Conservation (phyloP, 179 eudicot species). For the Vitellaria paradoxa region DNA sequence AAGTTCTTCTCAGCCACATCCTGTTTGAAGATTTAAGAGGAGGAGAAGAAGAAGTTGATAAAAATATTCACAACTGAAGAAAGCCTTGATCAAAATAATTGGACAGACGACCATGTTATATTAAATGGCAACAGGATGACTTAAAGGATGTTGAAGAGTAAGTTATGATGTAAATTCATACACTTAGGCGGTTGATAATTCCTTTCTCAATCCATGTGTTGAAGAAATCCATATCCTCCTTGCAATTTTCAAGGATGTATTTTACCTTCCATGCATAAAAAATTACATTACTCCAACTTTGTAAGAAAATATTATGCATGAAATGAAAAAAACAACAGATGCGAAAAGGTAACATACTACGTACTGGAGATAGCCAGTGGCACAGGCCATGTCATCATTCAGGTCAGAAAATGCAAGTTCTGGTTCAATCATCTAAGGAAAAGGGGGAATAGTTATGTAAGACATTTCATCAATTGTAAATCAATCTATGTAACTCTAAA, state of each 20-base stretch:
- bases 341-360: conserved; percentile 86
- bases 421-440: conserved; percentile 89
- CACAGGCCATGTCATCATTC: conserved; percentile 99
- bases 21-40: conserved; percentile 39
- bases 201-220: conserved; percentile 97
- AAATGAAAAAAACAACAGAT: conserved; percentile 23
- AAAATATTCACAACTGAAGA: neutral
- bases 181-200: conserved; percentile 72
- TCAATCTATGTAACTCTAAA: conserved; percentile 1
- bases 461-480: neutral
- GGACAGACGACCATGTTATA: neutral
- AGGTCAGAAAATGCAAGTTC: conserved; percentile 98
- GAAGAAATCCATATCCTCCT: conserved; percentile 98
- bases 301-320: neutral
- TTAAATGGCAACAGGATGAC: neutral
- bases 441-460: conserved; percentile 3
- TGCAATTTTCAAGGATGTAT: conserved; percentile 83
- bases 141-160: neutral
- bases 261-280: conserved; percentile 62
- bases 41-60: conserved; percentile 2
- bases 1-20: conserved; percentile 81
- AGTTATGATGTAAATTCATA: conserved; percentile 30
- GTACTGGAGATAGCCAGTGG: conserved; percentile 98
- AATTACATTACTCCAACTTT: neutral
- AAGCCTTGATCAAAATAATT: neutral